phyloP scores from a whole-genome alignment of 495 filamentous ascomycete genomes.

The Lophium mytilinum region DNA sequence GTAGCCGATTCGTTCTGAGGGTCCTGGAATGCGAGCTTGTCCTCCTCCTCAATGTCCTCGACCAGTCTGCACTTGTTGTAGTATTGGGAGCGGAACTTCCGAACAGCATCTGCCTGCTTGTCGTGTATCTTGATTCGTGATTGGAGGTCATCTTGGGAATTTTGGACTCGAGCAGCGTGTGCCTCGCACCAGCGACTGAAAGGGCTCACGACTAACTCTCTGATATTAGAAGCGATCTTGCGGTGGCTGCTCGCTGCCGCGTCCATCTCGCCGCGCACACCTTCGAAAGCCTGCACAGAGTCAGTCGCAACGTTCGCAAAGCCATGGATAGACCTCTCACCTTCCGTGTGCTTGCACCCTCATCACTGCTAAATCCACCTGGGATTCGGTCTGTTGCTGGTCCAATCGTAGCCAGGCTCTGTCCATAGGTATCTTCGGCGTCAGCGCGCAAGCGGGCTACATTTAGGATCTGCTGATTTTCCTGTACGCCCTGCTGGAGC shows the following conservation, averaged over 20 bases:
- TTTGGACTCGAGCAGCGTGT: conserved; percentile 81
- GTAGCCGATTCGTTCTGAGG: conserved; percentile 49
- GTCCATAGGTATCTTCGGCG: conserved; percentile 83
- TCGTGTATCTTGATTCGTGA: conserved; percentile 82
- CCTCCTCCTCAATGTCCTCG: conserved; percentile 96
- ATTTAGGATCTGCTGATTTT: conserved; percentile 88
- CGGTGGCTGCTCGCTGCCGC: conserved; percentile 83
- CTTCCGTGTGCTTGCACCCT: conserved; percentile 93
- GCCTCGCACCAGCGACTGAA: conserved; percentile 94
- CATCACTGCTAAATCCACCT: conserved; percentile 85
- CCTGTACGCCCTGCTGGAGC: conserved; percentile 88
- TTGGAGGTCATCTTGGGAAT: conserved; percentile 90
- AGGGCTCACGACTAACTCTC: conserved; percentile 86
- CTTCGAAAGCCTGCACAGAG: conserved; percentile 75
- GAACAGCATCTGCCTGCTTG: conserved; percentile 79
- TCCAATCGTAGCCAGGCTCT: conserved; percentile 71
- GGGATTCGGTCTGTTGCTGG: conserved; percentile 71
- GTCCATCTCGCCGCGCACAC: conserved; percentile 88
- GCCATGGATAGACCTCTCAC: conserved; percentile 38
- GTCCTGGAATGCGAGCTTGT: conserved; percentile 92
- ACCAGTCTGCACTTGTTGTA: conserved; percentile 97
- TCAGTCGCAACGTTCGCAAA: neutral
- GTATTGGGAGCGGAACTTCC: conserved; percentile 89
- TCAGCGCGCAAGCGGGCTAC: conserved; percentile 93
- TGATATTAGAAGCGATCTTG: conserved; percentile 92